phyloP scores from a whole-genome alignment of 2,329 filamentous ascomycete genomes.

The Neopestalotiopsis rosae region DNA sequence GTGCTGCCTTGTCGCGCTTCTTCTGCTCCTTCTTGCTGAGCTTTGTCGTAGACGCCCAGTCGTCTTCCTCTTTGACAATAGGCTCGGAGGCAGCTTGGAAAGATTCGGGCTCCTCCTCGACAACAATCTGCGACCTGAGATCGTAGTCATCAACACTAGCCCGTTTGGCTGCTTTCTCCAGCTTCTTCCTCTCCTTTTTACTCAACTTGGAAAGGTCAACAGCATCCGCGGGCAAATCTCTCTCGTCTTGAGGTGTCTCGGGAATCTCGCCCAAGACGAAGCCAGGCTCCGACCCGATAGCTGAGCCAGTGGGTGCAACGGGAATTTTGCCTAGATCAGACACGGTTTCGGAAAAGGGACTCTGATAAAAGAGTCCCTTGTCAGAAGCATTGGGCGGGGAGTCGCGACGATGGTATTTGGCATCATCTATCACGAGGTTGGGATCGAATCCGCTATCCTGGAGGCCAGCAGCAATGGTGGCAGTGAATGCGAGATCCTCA shows the following conservation, averaged over 20 bases:
- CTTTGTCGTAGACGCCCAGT: conserved; percentile 30
- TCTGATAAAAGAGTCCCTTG: conserved; percentile 52
- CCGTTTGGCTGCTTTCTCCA: conserved; percentile 42
- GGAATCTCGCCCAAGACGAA: conserved; percentile 54
- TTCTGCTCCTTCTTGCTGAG: conserved; percentile 45
- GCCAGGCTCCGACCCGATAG: conserved; percentile 40
- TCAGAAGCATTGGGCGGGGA: conserved; percentile 65
- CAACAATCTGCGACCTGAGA: conserved; percentile 28
- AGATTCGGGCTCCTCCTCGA: conserved; percentile 22
- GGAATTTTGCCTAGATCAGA: conserved; percentile 44
- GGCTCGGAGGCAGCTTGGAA: conserved; percentile 26
- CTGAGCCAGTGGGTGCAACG: conserved; percentile 36
- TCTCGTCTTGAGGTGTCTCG: conserved; percentile 46
- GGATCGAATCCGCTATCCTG: conserved; percentile 74
- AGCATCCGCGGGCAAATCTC: conserved; percentile 29
- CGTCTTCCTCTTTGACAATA: conserved; percentile 25
- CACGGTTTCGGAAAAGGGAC: conserved; percentile 55
- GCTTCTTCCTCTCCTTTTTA: conserved; percentile 42
- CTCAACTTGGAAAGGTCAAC: conserved; percentile 32
- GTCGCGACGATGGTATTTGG: conserved; percentile 65
- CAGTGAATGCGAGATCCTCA: conserved; percentile 73
- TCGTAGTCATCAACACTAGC: conserved; percentile 24
- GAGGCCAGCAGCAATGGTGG: conserved; percentile 71
- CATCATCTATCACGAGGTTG: conserved; percentile 72
- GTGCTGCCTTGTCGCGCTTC: conserved; percentile 49